A percentile compares a stretch with the other conserved stretches of the same genome.
Evolutionary conservation across 2,329 filamentous ascomycete genomes (phyloP).

Genomic region (Penicillium vulpinum): DNA sequence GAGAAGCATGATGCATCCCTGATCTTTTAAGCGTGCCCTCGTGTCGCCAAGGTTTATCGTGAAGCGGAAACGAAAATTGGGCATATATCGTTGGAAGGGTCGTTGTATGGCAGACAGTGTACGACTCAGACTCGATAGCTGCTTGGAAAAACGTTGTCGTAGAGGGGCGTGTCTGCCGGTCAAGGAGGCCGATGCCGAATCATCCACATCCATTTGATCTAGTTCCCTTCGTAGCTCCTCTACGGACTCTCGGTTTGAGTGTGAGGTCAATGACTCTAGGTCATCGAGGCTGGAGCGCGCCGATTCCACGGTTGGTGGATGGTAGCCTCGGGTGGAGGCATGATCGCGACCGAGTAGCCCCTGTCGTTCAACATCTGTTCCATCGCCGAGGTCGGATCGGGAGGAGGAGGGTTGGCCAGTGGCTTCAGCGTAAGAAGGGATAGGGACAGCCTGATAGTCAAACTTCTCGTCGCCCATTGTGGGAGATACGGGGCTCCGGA

Average conservation of each 20-base stretch:
- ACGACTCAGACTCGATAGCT: slow-evolving; percentile 56
- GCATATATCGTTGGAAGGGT: slow-evolving; percentile 49
- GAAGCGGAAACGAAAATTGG: slow-evolving; percentile 42
- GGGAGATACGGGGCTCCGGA: slow-evolving; percentile 28
- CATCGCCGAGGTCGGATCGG: slow-evolving; percentile 40
- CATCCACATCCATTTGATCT: slow-evolving; percentile 84
- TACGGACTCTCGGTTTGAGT: slow-evolving; percentile 54
- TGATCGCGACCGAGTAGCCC: slow-evolving; percentile 42
- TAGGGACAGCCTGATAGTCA: slow-evolving; percentile 65
- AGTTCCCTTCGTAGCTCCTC: slow-evolving; percentile 75
- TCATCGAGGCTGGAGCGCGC: slow-evolving; percentile 64
- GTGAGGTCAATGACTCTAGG: slow-evolving; percentile 56
- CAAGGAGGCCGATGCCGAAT: slow-evolving; percentile 50
- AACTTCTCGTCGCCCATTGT: slow-evolving; percentile 55
- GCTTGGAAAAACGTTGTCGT: slow-evolving; percentile 56
- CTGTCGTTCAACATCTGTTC: slow-evolving; percentile 42
- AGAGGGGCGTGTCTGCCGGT: slow-evolving; percentile 40
- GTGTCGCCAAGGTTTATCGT: slow-evolving; percentile 40
- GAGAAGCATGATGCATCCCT: slow-evolving; percentile 67
- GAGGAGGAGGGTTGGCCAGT: slow-evolving; percentile 26
- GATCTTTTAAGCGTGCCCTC: slow-evolving; percentile 43
- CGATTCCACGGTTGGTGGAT: slow-evolving; percentile 79
- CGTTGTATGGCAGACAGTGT: slow-evolving; percentile 60
- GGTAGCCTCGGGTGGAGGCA: slow-evolving; percentile 60
- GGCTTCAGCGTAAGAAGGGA: slow-evolving; percentile 83